Conservation (phyloP, 1,139 yeast species). For the Suhomyces atakaporum region DNA sequence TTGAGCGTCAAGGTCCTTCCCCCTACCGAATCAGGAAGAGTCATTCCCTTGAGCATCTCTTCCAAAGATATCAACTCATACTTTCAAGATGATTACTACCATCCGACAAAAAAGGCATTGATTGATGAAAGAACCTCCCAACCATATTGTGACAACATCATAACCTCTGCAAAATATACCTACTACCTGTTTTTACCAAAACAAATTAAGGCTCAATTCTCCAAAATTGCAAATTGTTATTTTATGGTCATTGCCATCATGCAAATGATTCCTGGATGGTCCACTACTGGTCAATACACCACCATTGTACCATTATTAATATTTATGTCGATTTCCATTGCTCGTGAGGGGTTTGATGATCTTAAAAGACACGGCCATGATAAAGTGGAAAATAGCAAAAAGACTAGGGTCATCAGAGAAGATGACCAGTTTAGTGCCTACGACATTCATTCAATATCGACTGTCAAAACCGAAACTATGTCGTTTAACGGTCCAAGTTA, state of each 20-base stretch:
- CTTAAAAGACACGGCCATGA: slow-evolving; percentile 85
- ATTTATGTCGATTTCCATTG: slow-evolving; percentile 87
- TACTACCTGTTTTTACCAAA: slow-evolving; percentile 81
- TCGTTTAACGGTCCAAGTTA: slow-evolving; percentile 5
- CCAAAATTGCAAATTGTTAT: slow-evolving; percentile 86
- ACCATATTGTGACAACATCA: slow-evolving; percentile 65
- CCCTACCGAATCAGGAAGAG: slow-evolving; percentile 69
- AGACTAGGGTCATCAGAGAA: slow-evolving; percentile 44
- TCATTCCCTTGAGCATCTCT: slow-evolving; percentile 62
- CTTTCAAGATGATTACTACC: slow-evolving; percentile 34
- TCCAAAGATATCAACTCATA: slow-evolving; percentile 29
- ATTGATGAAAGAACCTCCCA: slow-evolving; percentile 69
- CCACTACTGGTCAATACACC: slow-evolving; percentile 95
- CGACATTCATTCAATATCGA: slow-evolving; percentile 41
- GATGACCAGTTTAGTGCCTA: slow-evolving; percentile 28
- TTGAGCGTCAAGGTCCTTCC: slow-evolving; percentile 48
- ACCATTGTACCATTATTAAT: slow-evolving; percentile 86
- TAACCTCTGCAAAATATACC: slow-evolving; percentile 88
- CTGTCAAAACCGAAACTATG: slow-evolving; percentile 41
- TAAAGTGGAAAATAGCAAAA: slow-evolving; percentile 75
- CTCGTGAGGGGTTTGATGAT: slow-evolving; percentile 93
- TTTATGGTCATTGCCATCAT: slow-evolving; percentile 85
- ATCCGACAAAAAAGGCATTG: slow-evolving; percentile 28
- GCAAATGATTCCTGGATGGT: slow-evolving; percentile 97
- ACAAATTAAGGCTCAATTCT: slow-evolving; percentile 86